Conservation (phyloP, 2,329 filamentous ascomycete genomes). For the Metarhizium brunneum region DNA sequence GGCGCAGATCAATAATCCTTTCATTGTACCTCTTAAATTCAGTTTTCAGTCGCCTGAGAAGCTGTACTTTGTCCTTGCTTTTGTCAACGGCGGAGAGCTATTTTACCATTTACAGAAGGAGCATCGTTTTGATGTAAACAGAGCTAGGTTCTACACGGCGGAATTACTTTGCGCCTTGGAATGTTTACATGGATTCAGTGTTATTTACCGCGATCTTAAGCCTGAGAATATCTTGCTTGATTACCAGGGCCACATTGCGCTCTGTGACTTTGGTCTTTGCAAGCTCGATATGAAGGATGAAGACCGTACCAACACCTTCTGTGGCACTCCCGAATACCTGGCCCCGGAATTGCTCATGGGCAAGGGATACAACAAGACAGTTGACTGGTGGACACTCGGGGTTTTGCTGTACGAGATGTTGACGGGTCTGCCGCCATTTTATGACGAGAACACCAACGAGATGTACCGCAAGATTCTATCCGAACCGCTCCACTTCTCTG, state of each 20-base stretch:
- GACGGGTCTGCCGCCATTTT: constrained; percentile 93
- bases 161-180: constrained; percentile 92
- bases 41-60: constrained; percentile 99
- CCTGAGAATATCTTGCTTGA: constrained; percentile 95
- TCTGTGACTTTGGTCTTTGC: constrained; percentile 96
- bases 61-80: constrained; percentile 91
- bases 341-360: constrained; percentile 89
- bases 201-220: constrained; percentile 75
- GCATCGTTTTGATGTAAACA: constrained; percentile 95
- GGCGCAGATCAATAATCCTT: constrained; percentile 98
- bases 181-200: constrained; percentile 94
- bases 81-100: constrained; percentile 94
- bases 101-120: constrained; percentile 97
- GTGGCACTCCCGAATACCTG: constrained; percentile 93
- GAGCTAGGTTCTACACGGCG: constrained; percentile 93
- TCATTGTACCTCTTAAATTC: constrained; percentile 97
- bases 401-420: constrained; percentile 98
- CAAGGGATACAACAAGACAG: constrained; percentile 94
- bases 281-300: constrained; percentile 99
- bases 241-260: constrained; percentile 93
- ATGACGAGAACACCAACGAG: constrained; percentile 98
- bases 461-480: constrained; percentile 99
- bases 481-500: constrained; percentile 91
- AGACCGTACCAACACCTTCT: constrained; percentile 96
- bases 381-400: constrained; percentile 98